Conservation (phyloP, 805 yeast species). For the Sporopachydermia quercuum region DNA sequence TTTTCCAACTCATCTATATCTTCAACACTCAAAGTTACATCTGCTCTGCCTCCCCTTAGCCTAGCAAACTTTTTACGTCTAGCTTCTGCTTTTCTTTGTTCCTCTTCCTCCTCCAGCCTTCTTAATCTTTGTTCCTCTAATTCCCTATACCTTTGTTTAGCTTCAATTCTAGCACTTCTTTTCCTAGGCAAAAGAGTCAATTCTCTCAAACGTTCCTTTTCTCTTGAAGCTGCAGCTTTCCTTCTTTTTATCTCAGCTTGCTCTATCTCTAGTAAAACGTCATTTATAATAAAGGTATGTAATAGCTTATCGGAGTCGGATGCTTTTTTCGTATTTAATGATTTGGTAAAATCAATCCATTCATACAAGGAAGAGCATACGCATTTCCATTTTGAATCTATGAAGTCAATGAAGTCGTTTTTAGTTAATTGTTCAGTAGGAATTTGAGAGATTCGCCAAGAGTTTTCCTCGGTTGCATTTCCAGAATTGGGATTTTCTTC, state of each 20-base stretch:
- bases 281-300: conserved; percentile 8
- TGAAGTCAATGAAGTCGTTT: conserved; percentile 7
- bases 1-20: background rate
- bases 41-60: conserved; percentile 4
- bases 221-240: conserved; percentile 13
- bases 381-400: conserved; percentile 16
- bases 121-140: conserved; percentile 10
- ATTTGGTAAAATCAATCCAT: conserved; percentile 13
- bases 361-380: conserved; percentile 16
- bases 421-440: conserved; percentile 5
- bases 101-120: conserved; percentile 8
- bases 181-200: conserved; percentile 17
- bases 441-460: conserved; percentile 9
- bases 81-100: conserved; percentile 3
- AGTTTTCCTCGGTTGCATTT: conserved; percentile 5
- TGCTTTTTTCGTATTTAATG: conserved; percentile 8
- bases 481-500: no score
- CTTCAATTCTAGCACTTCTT: conserved; percentile 19
- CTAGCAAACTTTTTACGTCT: background rate
- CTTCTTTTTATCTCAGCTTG: conserved; percentile 13
- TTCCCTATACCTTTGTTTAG: conserved; percentile 11
- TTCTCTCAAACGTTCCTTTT: conserved; percentile 13
- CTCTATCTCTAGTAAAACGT: conserved; percentile 17
- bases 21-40: background rate
- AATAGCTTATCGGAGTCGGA: conserved; percentile 8